phyloP scores from a whole-genome alignment of 164 flowering plant species.

The Litsea cubeba region DNA sequence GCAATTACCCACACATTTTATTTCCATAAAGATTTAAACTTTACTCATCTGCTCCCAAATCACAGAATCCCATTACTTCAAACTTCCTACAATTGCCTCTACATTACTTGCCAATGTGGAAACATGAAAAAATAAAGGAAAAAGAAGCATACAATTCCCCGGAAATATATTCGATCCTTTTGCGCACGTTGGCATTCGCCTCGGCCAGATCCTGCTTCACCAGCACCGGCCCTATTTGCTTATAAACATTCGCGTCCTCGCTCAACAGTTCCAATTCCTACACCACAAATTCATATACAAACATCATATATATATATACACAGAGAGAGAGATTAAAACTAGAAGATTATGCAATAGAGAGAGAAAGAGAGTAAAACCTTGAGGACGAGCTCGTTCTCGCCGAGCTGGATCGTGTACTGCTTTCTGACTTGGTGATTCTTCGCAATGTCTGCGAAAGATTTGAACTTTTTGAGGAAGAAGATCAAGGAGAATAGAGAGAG shows the following conservation, averaged over 20 bases:
- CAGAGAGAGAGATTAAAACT: not conserved
- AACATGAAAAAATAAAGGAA: not conserved
- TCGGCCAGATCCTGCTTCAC: constrained; percentile 98
- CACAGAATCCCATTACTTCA: no score
- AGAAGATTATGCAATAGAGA: not conserved
- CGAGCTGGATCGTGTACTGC: constrained; percentile 94
- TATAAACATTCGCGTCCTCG: constrained; percentile 86
- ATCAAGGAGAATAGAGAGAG: not conserved
- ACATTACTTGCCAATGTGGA: no score
- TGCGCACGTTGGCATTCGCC: constrained; percentile 94
- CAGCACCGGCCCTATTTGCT: constrained; percentile 93
- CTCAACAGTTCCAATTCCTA: constrained; percentile 88
- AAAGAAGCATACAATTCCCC: constrained; percentile 75
- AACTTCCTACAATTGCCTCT: no score
- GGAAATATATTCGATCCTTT: constrained; percentile 91
- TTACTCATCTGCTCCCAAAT: no score
- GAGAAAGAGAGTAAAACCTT: constrained; percentile 37
- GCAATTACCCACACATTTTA: no score
- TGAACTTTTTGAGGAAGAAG: not conserved
- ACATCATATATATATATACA: not conserved
- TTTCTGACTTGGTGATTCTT: constrained; percentile 94
- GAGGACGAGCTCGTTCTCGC: constrained; percentile 97
- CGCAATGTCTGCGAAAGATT: constrained; percentile 50
- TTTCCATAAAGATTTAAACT: no score
- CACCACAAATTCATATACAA: constrained; percentile 8